phyloP scores from a whole-genome alignment of 148 eudicot species.

The Fagopyrum tataricum region DNA sequence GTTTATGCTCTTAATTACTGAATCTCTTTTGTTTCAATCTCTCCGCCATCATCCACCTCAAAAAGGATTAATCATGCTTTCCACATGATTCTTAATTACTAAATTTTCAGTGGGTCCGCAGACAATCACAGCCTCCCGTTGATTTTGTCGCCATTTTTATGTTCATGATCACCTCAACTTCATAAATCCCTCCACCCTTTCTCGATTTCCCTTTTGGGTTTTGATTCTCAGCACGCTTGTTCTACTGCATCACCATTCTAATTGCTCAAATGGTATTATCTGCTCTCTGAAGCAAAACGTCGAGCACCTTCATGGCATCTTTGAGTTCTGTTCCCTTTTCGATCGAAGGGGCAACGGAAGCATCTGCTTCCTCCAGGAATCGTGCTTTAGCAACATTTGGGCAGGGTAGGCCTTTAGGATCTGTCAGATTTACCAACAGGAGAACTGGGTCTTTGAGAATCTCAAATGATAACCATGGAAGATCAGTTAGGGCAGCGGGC shows the following conservation, averaged over 20 bases:
- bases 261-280: not conserved
- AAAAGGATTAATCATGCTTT: not conserved
- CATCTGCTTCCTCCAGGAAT: conserved; percentile 26
- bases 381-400: conserved; percentile 24
- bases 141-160: not conserved
- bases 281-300: conserved; percentile 33
- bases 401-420: conserved; percentile 19
- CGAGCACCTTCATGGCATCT: conserved; percentile 53
- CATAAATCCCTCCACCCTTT: not conserved
- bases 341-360: conserved; percentile 33
- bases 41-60: not conserved
- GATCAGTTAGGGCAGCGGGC: conserved; percentile 32
- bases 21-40: not conserved
- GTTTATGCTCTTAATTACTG: not conserved
- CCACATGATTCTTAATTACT: not conserved
- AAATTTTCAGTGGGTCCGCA: not conserved
- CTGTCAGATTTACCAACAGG: conserved; percentile 20
- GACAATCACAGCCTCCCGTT: not conserved
- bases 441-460: conserved; percentile 16
- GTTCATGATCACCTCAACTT: conserved; percentile 6
- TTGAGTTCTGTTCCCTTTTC: conserved; percentile 45
- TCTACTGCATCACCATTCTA: conserved; percentile 3
- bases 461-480: conserved; percentile 19
- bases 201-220: not conserved
- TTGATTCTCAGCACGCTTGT: not conserved